Conservation (phyloP, 2,329 filamentous ascomycete species). For the Xylariomycetidae sp. region DNA sequence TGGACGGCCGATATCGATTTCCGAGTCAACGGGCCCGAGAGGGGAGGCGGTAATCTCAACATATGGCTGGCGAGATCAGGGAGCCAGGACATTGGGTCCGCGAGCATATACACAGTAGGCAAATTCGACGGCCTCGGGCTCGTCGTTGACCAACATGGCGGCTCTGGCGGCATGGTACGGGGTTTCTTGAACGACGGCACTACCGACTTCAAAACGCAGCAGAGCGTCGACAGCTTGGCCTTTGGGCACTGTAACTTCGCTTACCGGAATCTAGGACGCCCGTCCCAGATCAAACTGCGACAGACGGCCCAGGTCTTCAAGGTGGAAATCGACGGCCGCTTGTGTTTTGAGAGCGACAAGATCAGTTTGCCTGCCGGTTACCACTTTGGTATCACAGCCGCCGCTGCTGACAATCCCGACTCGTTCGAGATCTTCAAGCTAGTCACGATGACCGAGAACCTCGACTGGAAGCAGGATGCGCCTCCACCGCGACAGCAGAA, state of each 20-base stretch:
- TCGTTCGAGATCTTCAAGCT: slow-evolving; percentile 93
- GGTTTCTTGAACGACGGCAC: slow-evolving; percentile 92
- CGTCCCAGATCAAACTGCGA: slow-evolving; percentile 71
- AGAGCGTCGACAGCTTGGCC: slow-evolving; percentile 75
- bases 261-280: slow-evolving; percentile 87
- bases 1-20: slow-evolving; percentile 88
- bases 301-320: slow-evolving; percentile 63
- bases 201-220: slow-evolving; percentile 71
- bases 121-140: slow-evolving; percentile 88
- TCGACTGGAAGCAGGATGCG: slow-evolving; percentile 28
- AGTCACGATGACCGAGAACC: slow-evolving; percentile 59
- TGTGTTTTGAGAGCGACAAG: slow-evolving; percentile 81
- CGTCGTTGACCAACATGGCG: slow-evolving; percentile 78
- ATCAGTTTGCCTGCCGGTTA: slow-evolving; percentile 76
- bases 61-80: slow-evolving; percentile 83
- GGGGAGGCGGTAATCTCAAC: slow-evolving; percentile 84
- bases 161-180: slow-evolving; percentile 72
- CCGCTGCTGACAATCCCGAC: slow-evolving; percentile 86
- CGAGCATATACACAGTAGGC: slow-evolving; percentile 78
- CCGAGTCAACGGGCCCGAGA: slow-evolving; percentile 77
- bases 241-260: slow-evolving; percentile 90
- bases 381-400: slow-evolving; percentile 80
- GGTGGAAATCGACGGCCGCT: slow-evolving; percentile 73
- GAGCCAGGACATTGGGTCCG: slow-evolving; percentile 57
- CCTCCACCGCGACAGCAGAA: slow-evolving; percentile 27